These are phyloP conservation scores for Phaeosphaeria sp. DNA, from an alignment of 2,329 filamentous ascomycete species.

Conservation along the genomic window DNA sequence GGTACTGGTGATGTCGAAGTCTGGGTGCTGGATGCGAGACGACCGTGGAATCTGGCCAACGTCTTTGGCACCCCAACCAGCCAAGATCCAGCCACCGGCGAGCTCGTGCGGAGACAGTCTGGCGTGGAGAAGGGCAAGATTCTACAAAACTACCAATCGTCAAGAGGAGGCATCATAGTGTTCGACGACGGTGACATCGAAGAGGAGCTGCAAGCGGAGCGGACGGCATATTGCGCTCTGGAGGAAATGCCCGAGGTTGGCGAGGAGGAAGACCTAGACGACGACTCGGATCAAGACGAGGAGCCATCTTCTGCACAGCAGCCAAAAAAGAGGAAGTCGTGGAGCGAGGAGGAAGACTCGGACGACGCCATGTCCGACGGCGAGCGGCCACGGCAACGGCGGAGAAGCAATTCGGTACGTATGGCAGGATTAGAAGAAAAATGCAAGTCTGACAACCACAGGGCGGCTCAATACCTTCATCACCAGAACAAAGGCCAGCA, in stretches of 20 bases:
- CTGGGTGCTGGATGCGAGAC: slow-evolving; percentile 89
- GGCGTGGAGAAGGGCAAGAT: slow-evolving; percentile 79
- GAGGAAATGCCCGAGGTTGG: slow-evolving; percentile 90
- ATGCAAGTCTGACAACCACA: slow-evolving; percentile 40
- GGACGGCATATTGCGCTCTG: slow-evolving; percentile 83
- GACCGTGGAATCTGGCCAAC: slow-evolving; percentile 94
- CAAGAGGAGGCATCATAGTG: slow-evolving; percentile 86
- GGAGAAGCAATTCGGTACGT: slow-evolving; percentile 86
- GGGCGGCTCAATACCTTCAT: slow-evolving; percentile 67
- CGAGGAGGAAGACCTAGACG: slow-evolving; percentile 69
- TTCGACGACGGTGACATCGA: slow-evolving; percentile 97
- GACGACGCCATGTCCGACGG: slow-evolving; percentile 70
- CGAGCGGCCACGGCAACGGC: slow-evolving; percentile 76
- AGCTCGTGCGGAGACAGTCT: slow-evolving; percentile 58
- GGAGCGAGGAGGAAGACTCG: slow-evolving; percentile 66
- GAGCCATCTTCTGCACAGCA: slow-evolving; percentile 45
- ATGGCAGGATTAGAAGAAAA: not conserved
- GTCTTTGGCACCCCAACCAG: slow-evolving; percentile 74
- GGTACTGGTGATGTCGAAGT: slow-evolving; percentile 86
- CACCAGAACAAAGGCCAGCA: slow-evolving; percentile 66
- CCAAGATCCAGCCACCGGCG: slow-evolving; percentile 55
- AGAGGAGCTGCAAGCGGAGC: slow-evolving; percentile 75
- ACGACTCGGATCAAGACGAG: slow-evolving; percentile 55
- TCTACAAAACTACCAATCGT: slow-evolving; percentile 73
- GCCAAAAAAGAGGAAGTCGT: slow-evolving; percentile 50